These are phyloP conservation scores for Cercospora sesami DNA, from an alignment of 2,329 filamentous ascomycete genomes.

Conservation along the genomic window DNA sequence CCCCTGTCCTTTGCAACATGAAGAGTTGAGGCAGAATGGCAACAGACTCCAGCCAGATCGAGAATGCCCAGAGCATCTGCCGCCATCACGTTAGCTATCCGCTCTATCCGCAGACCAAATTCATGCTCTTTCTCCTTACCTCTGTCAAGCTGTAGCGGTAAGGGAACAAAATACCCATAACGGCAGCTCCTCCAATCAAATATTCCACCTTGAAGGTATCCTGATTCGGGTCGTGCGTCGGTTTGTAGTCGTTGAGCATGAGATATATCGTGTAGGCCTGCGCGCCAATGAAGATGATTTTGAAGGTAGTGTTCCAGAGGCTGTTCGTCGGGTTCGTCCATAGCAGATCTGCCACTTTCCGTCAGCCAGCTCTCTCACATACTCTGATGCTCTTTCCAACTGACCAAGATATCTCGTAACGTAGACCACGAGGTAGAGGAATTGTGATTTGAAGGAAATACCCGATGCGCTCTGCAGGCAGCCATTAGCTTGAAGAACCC, in stretches of 20 bases:
- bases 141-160: constrained; percentile 77
- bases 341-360: constrained; percentile 68
- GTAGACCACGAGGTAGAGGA: constrained; percentile 91
- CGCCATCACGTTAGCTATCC: constrained; percentile 14
- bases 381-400: constrained; percentile 3
- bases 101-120: background rate
- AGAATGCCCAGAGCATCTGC: constrained; percentile 93
- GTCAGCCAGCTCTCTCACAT: constrained; percentile 22
- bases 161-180: constrained; percentile 79
- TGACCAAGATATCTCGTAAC: constrained; percentile 76
- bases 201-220: constrained; percentile 98
- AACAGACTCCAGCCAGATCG: constrained; percentile 95
- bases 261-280: constrained; percentile 95
- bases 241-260: constrained; percentile 97
- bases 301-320: constrained; percentile 92
- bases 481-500: background rate
- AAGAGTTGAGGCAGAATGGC: constrained; percentile 97
- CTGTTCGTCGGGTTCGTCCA: constrained; percentile 64
- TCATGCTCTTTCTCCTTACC: constrained; percentile 40
- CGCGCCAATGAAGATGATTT: constrained; percentile 87
- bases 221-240: constrained; percentile 92
- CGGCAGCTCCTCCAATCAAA: constrained; percentile 75
- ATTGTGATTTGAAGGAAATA: constrained; percentile 98
- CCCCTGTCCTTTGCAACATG: constrained; percentile 95
- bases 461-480: constrained; percentile 82